Conservation (phyloP, 2,329 filamentous ascomycete species). For the Graphiopsis chlorocephala region DNA sequence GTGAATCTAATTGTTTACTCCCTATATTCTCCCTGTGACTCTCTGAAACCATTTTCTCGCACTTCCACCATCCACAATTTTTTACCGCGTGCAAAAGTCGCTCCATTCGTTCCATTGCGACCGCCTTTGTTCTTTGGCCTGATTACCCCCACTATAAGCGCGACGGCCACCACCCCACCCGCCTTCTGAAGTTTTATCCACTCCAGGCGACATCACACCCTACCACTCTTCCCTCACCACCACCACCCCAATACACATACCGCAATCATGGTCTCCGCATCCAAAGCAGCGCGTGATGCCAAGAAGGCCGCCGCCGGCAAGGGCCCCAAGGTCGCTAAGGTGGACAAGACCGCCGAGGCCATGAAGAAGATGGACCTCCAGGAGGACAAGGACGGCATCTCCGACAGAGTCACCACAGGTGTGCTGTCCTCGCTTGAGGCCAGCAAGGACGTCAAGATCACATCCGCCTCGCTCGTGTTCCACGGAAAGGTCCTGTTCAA, state of each 20-base stretch:
- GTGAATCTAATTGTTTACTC: not conserved
- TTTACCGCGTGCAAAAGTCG: not conserved
- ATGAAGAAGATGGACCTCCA: constrained; percentile 87
- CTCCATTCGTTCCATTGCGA: not conserved
- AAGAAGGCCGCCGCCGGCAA: constrained; percentile 66
- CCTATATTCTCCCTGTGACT: not conserved
- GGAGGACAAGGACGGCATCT: constrained; percentile 93
- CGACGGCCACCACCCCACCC: constrained; percentile 3
- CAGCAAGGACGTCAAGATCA: constrained; percentile 96
- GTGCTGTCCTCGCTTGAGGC: constrained; percentile 80
- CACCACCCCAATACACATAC: constrained; percentile 17
- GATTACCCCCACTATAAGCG: not conserved
- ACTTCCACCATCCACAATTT: not conserved
- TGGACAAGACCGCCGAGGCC: constrained; percentile 59
- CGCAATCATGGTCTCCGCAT: constrained; percentile 62
- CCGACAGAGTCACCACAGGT: constrained; percentile 96
- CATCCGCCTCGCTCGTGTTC: constrained; percentile 88
- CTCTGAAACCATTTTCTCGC: not conserved
- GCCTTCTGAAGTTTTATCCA: constrained; percentile 4
- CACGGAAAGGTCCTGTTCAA: constrained; percentile 95
- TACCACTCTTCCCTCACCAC: constrained; percentile 64
- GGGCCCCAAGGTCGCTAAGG: constrained; percentile 71
- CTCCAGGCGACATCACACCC: constrained; percentile 1
- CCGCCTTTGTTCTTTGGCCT: not conserved
- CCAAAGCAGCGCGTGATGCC: constrained; percentile 65